Evolutionary conservation across 768 basidiomycete genomes (phyloP), one percentile per base, ranked within the genome.

Genomic region (Gautieria morchelliformis): DNA sequence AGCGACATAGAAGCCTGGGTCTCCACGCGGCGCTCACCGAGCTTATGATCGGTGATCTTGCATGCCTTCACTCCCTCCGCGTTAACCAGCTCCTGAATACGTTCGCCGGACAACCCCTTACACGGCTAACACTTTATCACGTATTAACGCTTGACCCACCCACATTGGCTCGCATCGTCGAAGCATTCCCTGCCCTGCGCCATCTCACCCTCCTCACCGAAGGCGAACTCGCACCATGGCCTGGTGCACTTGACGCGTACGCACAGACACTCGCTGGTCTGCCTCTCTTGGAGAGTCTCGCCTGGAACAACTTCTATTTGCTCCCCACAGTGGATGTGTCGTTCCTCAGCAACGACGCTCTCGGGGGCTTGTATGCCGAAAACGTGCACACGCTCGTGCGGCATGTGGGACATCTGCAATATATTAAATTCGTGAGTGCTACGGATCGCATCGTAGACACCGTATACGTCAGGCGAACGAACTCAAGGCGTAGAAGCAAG

Each of bases 221-320:
- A 48, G 27, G 45, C 56, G 56, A 50, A 15, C 56, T 57, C 20
- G 56, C 20, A 39, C 56, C 56, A 19, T 57, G 56, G 56, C 56
- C 42, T 27, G 54, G 54, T 35, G 19, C 32, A 9, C 46, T 57
- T 12, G 56, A 57, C 20, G 24, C 27, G 15, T 57, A 48, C 24
- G 47, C 56, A 4, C 42, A 47, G 35, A 37, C 19, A 9, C n/a
- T 57, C 11, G 30, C 17, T 8, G 33, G 45, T 4, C 37, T 57
- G 12, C 27, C 47, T n/a, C 48, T 49, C 46, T 45, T 57, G 8
- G 56, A 48, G 5, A 48, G 37, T 27, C 37, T 57, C 20, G 47
- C 46, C 24, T 57, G 56, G 56, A 57, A 57, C 19, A 57, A 57
- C 40, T 57, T 47, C 30, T 10, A 12, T 20, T 30, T 57, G 5